Percentiles rank a stretch among this genome's conserved stretches.
Conservation (phyloP, 192 early-diverging fungal genomes). For the Thamnidium elegans region DNA sequence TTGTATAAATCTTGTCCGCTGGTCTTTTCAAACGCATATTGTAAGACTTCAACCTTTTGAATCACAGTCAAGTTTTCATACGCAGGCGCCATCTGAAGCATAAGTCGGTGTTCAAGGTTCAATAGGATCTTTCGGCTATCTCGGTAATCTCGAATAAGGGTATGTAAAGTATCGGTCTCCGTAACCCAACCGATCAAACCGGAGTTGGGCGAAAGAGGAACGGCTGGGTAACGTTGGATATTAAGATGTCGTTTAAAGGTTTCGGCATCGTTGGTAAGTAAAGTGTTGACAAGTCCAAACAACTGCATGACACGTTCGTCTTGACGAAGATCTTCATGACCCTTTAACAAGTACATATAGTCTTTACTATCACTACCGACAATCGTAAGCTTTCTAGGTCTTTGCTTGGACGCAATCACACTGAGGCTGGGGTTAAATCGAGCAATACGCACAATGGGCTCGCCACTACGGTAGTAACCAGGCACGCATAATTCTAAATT, state of each 20-base stretch:
- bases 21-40: conserved; percentile 86
- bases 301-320: conserved; percentile 99
- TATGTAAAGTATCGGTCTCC: conserved; percentile 85
- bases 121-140: conserved; percentile 75
- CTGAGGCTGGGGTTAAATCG: conserved; percentile 82
- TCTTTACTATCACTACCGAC: conserved; percentile 86
- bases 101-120: conserved; percentile 87
- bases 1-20: conserved; percentile 90
- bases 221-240: conserved; percentile 87
- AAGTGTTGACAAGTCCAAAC: conserved; percentile 94
- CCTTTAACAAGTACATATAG: conserved; percentile 92
- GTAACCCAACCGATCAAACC: conserved; percentile 94
- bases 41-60: conserved; percentile 95
- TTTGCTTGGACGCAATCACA: conserved; percentile 90
- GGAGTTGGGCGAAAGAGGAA: conserved; percentile 92
- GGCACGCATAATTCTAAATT: conserved; percentile 91
- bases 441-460: conserved; percentile 80
- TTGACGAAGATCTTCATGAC: conserved; percentile 96
- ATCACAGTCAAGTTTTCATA: conserved; percentile 83
- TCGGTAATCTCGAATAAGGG: conserved; percentile 83
- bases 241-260: conserved; percentile 88
- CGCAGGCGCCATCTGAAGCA: conserved; percentile 90
- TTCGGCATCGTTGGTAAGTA: conserved; percentile 76
- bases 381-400: conserved; percentile 82
- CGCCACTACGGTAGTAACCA: conserved; percentile 84